Evolutionary conservation across 2,329 filamentous ascomycete genomes (phyloP).

Genomic region (Bimuria novae-zelandiae): DNA sequence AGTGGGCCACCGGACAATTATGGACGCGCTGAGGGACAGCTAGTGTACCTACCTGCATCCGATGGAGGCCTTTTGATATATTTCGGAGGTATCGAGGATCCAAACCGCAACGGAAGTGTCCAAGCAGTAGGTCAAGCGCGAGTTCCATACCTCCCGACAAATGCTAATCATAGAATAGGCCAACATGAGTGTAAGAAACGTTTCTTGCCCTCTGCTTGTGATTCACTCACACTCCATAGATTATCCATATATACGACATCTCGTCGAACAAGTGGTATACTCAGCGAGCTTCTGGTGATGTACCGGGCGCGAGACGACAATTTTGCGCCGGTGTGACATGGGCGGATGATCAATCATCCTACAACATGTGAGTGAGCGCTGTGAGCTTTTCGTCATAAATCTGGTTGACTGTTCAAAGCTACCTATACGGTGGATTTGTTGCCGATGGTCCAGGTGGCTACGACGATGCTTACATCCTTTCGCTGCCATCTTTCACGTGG

Average conservation of each 20-base stretch:
- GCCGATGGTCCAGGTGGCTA: slow-evolving; percentile 58
- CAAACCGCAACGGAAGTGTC: slow-evolving; percentile 53
- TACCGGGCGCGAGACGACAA: slow-evolving; percentile 59
- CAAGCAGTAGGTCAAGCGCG: not conserved
- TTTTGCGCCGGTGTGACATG: slow-evolving; percentile 67
- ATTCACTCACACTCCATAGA: slow-evolving; percentile 40
- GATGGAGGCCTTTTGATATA: slow-evolving; percentile 65
- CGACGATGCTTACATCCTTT: slow-evolving; percentile 66
- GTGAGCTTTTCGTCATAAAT: not conserved
- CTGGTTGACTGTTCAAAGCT: slow-evolving; percentile 46
- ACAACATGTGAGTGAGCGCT: slow-evolving; percentile 61
- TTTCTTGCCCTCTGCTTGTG: not conserved
- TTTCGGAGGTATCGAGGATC: slow-evolving; percentile 63
- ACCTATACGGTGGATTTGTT: slow-evolving; percentile 64
- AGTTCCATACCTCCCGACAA: slow-evolving; percentile 25
- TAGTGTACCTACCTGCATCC: slow-evolving; percentile 65
- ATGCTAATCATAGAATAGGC: slow-evolving; percentile 22
- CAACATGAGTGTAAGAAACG: slow-evolving; percentile 42
- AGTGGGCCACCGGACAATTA: slow-evolving; percentile 57
- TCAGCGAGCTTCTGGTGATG: slow-evolving; percentile 59
- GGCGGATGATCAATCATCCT: slow-evolving; percentile 63
- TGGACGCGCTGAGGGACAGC: slow-evolving; percentile 62
- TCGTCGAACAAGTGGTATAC: slow-evolving; percentile 63
- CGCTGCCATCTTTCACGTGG: slow-evolving; percentile 67
- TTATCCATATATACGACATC: slow-evolving; percentile 66